A percentile compares a stretch with the other conserved stretches of the same genome.
Conservation (phyloP, 345 rosid species). For the Gossypium anomalum region DNA sequence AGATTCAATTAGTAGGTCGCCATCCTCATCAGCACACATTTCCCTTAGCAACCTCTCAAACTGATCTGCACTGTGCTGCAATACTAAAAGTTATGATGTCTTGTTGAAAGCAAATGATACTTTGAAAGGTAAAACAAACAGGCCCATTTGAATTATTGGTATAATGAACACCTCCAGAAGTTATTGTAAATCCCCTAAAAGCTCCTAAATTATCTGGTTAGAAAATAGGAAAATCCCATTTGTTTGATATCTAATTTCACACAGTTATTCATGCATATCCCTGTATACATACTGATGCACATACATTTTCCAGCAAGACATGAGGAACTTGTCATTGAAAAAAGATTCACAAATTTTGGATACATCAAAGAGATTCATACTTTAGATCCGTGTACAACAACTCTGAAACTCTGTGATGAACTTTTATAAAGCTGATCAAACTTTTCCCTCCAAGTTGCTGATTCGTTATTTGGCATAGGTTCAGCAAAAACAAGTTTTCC, state of each 20-base stretch:
- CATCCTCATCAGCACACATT: slow-evolving; percentile 97
- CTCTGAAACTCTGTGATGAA: slow-evolving; percentile 97
- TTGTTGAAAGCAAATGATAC: slow-evolving; percentile 20
- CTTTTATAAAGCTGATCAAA: slow-evolving; percentile 96
- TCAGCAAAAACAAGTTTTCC: slow-evolving; percentile 99
- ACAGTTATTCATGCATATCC: neutral
- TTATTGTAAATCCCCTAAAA: neutral
- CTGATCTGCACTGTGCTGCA: slow-evolving; percentile 99
- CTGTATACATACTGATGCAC: neutral
- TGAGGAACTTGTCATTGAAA: neutral
- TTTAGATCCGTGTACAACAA: slow-evolving; percentile 98
- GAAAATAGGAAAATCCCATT: neutral
- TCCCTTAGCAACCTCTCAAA: slow-evolving; percentile 93
- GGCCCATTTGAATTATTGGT: slow-evolving; percentile 1
- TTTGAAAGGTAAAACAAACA: slow-evolving; percentile 3
- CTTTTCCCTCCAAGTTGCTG: slow-evolving; percentile 99
- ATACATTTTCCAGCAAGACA: slow-evolving; percentile 4
- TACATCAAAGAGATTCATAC: slow-evolving; percentile 34
- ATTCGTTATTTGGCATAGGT: slow-evolving; percentile 86
- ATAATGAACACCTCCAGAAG: slow-evolving; percentile 1
- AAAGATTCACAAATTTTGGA: slow-evolving; percentile 8
- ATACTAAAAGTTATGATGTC: slow-evolving; percentile 34
- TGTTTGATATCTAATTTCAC: neutral
- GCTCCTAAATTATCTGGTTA: neutral
- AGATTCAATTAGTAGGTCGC: slow-evolving; percentile 88